Base-by-base conservation (phyloP, 2,329 filamentous ascomycete genomes). In the Elsinoe perseae region DNA sequence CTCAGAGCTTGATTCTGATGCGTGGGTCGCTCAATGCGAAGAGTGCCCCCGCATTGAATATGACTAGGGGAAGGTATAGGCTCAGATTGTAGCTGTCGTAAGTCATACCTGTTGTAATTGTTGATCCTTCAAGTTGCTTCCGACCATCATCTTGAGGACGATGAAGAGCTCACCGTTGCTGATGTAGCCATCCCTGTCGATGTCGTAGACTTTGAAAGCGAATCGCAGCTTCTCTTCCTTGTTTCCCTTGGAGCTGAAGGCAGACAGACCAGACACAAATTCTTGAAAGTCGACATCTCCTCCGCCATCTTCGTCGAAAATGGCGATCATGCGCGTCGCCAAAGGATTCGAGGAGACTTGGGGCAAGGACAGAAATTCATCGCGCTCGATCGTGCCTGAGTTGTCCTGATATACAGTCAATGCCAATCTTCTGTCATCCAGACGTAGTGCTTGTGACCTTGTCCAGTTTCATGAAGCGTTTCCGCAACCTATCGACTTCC, bases 61-160 rank as follows among this genome's bases (percentile, higher is more conserved):
- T 7, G 21, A 8, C 8, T 16, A 9, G 4, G 20, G 9, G 44
- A 50, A 36, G 32, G 32, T 6, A 14, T 9, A 36, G 3, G 32
- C n/a, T 36, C 5, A 3, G 12, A 3, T 36, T 36, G 32, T n/a
- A n/a, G n/a, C n/a, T n/a, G n/a, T n/a, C n/a, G n/a, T n/a, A n/a
- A n/a, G 23, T 36, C 48, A n/a, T 42, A 56, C 53, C 73, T 92
- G 93, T 77, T 98, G 93, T 70, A 98, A 76, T 76, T 98, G 93
- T 75, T 96, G 89, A 72, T 98, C 93, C 80, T 98, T 98, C 68
- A 98, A 77, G 73, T 98, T 98, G 77, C 88, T 96, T 59, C 93
- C 93, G 53, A 98, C 93, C 93, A 98, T 98, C 93, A 98, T 98
- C 86, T 98, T 98, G 67, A 98, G 80, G 68, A 98, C 93, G 67